Evolutionary conservation across 2,329 filamentous ascomycete species (phyloP), one percentile per base, ranked within the genome.

Genomic region (Phyllachora maydis): DNA sequence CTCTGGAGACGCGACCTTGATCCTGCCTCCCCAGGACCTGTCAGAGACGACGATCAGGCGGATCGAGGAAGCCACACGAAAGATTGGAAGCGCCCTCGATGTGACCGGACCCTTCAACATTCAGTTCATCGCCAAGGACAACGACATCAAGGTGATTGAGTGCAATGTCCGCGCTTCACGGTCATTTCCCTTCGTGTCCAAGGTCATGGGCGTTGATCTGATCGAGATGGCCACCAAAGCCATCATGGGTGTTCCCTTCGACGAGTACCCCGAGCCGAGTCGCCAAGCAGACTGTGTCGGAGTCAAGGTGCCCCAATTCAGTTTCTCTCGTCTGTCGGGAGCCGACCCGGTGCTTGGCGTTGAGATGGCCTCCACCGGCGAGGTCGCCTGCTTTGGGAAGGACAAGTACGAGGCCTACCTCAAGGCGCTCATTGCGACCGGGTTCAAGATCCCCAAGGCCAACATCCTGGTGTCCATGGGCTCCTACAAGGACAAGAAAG

Each of bases 121-220:
- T 32, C 88, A 98, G 47, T 95, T 98, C 56, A 98, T 98, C 40
- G 88, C 88, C 39, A 95, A 95, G 57, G 83, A 95, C 47, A 95
- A 95, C 46, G 85, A 95, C 35, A 95, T 98, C 59, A 95, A 95
- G 60, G 88, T 98, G 35, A 98, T 98, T 33, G 88, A 98, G 54
- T 95, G 88, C 53, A 98, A 98, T 41, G 88, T 95, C 30, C 74
- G 88, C 32, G 88, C 88, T 10, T 93, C 88, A 21, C 68, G 88
- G 34, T 95, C 85, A 1, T 93, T 93, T 62, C 88, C 88, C 30
- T 98, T 98, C 43, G 83, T 95, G 10, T 93, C 83, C 33, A 98
- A 98, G 59, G 81, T 91, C 35, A 95, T 92, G 79, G 83, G 83
- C 24, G 78, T 93, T 24, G 85, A 98, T 43, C 61, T 98, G 32